phyloP scores from a whole-genome alignment of 352 stramenopile species.

The Globisporangium viniferum region DNA sequence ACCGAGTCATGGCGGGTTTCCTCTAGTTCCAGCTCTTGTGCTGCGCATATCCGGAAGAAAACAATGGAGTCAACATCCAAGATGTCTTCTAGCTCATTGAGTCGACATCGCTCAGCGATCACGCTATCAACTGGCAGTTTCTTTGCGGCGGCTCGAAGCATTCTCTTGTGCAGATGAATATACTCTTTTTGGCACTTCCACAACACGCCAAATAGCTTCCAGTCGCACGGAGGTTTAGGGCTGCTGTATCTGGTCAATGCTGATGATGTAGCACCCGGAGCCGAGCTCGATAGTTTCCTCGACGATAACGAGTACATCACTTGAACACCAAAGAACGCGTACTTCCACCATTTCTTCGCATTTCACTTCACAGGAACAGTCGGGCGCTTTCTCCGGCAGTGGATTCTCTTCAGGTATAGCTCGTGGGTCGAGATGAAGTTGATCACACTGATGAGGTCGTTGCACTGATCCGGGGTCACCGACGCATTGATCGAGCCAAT shows the following conservation, averaged over 20 bases:
- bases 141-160: conserved; percentile 54
- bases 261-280: not conserved
- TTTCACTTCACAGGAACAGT: conserved; percentile 44
- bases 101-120: conserved; percentile 35
- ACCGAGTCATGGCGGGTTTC: conserved; percentile 58
- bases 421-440: conserved; percentile 82
- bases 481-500: conserved; percentile 64
- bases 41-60: conserved; percentile 72
- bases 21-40: conserved; percentile 66
- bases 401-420: conserved; percentile 78
- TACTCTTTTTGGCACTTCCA: conserved; percentile 72
- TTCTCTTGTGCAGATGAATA: conserved; percentile 70
- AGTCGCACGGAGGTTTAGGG: conserved; percentile 31
- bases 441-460: conserved; percentile 69
- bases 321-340: conserved; percentile 67
- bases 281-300: conserved; percentile 7
- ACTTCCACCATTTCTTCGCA: conserved; percentile 70
- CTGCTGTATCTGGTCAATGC: conserved; percentile 12
- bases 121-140: conserved; percentile 49
- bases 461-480: conserved; percentile 71
- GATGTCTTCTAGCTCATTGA: conserved; percentile 67
- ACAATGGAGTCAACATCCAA: conserved; percentile 78
- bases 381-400: conserved; percentile 66
- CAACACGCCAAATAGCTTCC: conserved; percentile 57
- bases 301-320: conserved; percentile 44